Evolutionary conservation across 2,329 filamentous ascomycete species (phyloP), one percentile per base, ranked within the genome.

Genomic region (Ophiostoma ulmi): DNA sequence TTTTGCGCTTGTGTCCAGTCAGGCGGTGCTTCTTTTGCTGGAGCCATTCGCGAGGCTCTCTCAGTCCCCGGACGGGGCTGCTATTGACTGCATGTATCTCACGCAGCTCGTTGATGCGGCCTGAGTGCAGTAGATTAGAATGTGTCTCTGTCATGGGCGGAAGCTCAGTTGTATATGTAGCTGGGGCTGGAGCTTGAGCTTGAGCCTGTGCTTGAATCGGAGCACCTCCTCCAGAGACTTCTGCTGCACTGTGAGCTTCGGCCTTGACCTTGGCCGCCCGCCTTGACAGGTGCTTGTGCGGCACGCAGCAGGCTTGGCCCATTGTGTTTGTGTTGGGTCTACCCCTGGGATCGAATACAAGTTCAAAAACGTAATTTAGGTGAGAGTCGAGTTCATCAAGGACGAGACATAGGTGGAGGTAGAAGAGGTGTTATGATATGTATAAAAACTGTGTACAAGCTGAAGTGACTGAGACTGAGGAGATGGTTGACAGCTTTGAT

Each of bases 301-400:
- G 68, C 8, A 61, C 36, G n/a, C 68, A 69, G 20, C 68, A 69
- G 1, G 26, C 68, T 31, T 69, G 68, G 26, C 68, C 68, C 68
- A 69, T 69, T 26, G 36, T 69, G 20, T 20, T 20, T 10, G 22
- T 31, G 39, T 44, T n/a, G 26, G 22, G 17, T 63, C 52, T 63
- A 8, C 10, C n/a, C 17, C 17, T 41, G 5, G 5, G n/a, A 7
- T 58, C 11, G 22, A 13, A n/a, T 58, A 48, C 17, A 20, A 10
- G 31, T 69, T 36, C 4, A 1, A 26, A 5, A n/a, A 3, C 41
- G 11, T 20, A 11, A 36, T 65, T 10, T 65, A 65, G 63, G 63
- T 65, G 63, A 41, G 20, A 36, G 7, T 39, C 13, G 20, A 13
- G 6, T 41, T 39, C 20, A 65, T 65, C 63, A 65, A 65, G 63